Evolutionary conservation across 495 filamentous ascomycete genomes (phyloP).

Genomic region (Penicillium cinerascens): DNA sequence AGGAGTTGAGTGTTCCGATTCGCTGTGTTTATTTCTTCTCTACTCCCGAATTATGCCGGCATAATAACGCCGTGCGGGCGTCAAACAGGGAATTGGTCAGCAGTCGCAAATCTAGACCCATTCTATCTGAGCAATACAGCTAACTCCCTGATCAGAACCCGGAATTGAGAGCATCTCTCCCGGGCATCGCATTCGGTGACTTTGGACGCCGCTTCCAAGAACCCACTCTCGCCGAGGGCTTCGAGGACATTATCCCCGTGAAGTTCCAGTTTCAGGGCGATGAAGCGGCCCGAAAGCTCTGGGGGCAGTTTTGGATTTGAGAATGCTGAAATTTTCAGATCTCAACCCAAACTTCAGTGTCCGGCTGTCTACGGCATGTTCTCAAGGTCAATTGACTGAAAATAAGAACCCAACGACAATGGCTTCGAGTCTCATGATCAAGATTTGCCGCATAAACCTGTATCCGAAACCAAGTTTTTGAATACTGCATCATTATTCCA

Average conservation of each 20-base stretch:
- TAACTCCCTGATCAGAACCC: conserved; percentile 63
- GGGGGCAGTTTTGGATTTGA: conserved; percentile 71
- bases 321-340: neutral
- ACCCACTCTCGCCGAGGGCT: conserved; percentile 74
- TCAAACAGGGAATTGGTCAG: conserved; percentile 52
- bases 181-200: conserved; percentile 72
- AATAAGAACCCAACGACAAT: too few species aligned
- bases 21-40: conserved; percentile 86
- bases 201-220: conserved; percentile 67
- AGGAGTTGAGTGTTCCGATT: conserved; percentile 66
- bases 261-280: conserved; percentile 65
- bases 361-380: neutral
- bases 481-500: too few species aligned
- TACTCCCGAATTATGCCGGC: conserved; percentile 67
- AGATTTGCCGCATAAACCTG: too few species aligned
- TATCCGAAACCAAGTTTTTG: too few species aligned
- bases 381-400: neutral
- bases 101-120: neutral
- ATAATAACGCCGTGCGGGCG: conserved; percentile 84
- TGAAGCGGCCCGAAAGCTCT: conserved; percentile 55
- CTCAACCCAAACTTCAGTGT: neutral
- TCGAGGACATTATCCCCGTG: conserved; percentile 69
- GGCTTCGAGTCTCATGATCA: too few species aligned
- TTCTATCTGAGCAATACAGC: neutral
- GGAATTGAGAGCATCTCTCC: conserved; percentile 70